These are phyloP conservation scores for Fusarium sp. DNA, from an alignment of 2,329 filamentous ascomycete genomes.

Conservation along the genomic window DNA sequence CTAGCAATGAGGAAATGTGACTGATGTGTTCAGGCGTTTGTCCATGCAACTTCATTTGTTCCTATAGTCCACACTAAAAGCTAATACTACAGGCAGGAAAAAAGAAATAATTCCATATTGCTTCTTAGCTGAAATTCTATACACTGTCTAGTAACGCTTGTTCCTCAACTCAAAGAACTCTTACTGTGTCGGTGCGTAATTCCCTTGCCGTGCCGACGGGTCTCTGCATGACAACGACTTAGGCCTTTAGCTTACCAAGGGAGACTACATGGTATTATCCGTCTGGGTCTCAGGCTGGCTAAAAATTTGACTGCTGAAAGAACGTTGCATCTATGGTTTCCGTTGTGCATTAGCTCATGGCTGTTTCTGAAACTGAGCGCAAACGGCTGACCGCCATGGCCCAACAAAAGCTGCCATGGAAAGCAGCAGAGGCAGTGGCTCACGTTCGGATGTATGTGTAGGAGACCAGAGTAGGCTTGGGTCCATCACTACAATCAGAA, in stretches of 20 bases:
- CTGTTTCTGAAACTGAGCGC: too few species aligned
- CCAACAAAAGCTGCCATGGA: too few species aligned
- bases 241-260: neutral
- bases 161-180: neutral
- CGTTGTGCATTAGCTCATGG: neutral
- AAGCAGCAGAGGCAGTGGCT: too few species aligned
- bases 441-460: too few species aligned
- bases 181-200: neutral
- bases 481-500: too few species aligned
- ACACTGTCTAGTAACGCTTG: neutral
- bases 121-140: too few species aligned
- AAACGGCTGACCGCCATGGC: too few species aligned
- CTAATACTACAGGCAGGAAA: neutral
- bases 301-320: neutral
- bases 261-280: neutral
- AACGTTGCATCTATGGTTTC: neutral
- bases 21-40: neutral
- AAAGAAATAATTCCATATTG: neutral
- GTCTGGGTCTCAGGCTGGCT: neutral
- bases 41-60: neutral
- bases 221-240: neutral
- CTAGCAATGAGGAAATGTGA: neutral
- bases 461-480: too few species aligned
- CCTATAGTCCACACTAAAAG: neutral
- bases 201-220: neutral